A percentile compares a stretch with the other conserved stretches of the same genome.
Evolutionary conservation across 2,329 filamentous ascomycete species (phyloP).

Genomic region (Fusarium pilosicola): DNA sequence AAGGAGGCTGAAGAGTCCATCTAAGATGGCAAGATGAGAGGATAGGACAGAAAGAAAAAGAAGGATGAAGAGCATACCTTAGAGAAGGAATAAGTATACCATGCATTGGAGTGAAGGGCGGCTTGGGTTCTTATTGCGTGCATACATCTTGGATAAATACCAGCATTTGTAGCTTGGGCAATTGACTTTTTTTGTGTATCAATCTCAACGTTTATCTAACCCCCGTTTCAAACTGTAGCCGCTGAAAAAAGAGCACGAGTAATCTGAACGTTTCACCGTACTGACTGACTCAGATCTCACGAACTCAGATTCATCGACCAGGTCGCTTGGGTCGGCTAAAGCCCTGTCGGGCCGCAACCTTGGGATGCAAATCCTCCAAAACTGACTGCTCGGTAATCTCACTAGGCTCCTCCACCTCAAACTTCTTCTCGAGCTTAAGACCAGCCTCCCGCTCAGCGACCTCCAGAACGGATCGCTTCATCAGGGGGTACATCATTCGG

Average conservation of each 20-base stretch:
- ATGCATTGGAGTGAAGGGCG: slow-evolving; percentile 38
- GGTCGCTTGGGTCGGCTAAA: slow-evolving; percentile 85
- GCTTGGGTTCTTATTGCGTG: slow-evolving; percentile 40
- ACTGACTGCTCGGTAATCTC: slow-evolving; percentile 77
- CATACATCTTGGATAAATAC: slow-evolving; percentile 44
- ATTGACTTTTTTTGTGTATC: slow-evolving; percentile 41
- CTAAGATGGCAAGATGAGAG: slow-evolving; percentile 10
- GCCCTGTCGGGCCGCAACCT: slow-evolving; percentile 70
- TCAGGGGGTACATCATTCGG: slow-evolving; percentile 84
- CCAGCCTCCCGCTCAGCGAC: slow-evolving; percentile 73
- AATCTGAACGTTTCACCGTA: background rate
- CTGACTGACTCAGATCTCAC: background rate
- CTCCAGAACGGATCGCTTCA: slow-evolving; percentile 73
- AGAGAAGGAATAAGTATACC: slow-evolving; percentile 40
- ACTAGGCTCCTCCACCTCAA: slow-evolving; percentile 72
- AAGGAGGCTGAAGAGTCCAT: slow-evolving; percentile 30
- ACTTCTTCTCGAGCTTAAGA: slow-evolving; percentile 74
- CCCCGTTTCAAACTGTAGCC: background rate
- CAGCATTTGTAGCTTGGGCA: slow-evolving; percentile 45
- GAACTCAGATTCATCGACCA: slow-evolving; percentile 63
- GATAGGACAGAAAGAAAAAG: slow-evolving; percentile 1
- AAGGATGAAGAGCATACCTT: slow-evolving; percentile 21
- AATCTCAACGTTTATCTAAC: slow-evolving; percentile 1
- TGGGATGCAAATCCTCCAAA: slow-evolving; percentile 73
- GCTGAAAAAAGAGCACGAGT: background rate